These are phyloP conservation scores for Keithomyces neogunnii DNA, from an alignment of 2,329 filamentous ascomycete genomes.

Conservation along the genomic window DNA sequence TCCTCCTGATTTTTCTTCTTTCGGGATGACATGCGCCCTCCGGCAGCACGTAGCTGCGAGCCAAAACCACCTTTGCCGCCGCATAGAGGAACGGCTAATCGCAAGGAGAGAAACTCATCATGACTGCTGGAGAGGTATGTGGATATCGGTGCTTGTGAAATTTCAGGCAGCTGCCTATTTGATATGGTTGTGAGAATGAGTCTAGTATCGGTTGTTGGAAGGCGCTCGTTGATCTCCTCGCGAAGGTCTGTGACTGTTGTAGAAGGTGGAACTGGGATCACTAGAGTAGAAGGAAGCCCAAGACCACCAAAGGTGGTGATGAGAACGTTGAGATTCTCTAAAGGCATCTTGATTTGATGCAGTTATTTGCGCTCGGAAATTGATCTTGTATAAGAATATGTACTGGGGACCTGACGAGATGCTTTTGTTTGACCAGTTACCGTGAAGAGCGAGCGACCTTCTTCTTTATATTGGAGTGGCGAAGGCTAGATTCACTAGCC, in stretches of 20 bases:
- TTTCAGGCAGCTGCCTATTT: conserved; percentile 58
- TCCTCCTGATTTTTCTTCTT: conserved; percentile 82
- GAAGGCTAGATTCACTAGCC: neutral
- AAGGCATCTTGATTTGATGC: conserved; percentile 37
- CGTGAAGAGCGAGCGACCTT: neutral
- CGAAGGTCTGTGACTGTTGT: conserved; percentile 62
- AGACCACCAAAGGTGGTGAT: conserved; percentile 79
- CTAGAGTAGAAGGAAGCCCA: conserved; percentile 72
- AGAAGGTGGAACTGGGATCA: conserved; percentile 60
- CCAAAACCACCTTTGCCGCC: conserved; percentile 98
- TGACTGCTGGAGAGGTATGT: conserved; percentile 47
- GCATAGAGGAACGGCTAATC: conserved; percentile 68
- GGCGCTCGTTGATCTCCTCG: conserved; percentile 49
- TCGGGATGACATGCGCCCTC: conserved; percentile 94
- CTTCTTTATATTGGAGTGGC: neutral
- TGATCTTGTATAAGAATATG: neutral
- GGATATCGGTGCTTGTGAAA: conserved; percentile 47
- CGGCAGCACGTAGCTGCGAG: conserved; percentile 90
- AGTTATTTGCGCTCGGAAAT: neutral
- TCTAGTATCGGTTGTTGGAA: conserved; percentile 47
- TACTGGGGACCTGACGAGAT: neutral
- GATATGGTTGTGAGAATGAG: conserved; percentile 76
- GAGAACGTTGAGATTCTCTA: conserved; percentile 65
- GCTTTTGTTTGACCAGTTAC: neutral
- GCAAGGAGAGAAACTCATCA: conserved; percentile 72